Evolutionary conservation across 2,329 filamentous ascomycete genomes (phyloP), one percentile per base, ranked within the genome.

Genomic region (Bipolaris victoriae): DNA sequence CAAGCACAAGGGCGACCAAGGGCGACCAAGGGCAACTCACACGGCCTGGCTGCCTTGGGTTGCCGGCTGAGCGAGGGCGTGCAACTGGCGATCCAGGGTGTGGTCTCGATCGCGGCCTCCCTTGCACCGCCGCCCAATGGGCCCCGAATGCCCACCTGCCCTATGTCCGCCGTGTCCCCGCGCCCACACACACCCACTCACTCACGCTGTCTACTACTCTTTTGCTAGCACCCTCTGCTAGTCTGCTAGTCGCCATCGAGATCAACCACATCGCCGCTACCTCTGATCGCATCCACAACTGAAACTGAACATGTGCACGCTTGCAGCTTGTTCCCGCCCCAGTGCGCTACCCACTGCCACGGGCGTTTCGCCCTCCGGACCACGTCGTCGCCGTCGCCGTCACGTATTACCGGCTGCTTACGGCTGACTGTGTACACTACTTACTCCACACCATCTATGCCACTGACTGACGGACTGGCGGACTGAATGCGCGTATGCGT

Each of bases 31-130:
- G 26, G 26, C 26, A 24, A 15, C 46, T 49, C 44, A n/a, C 54
- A 46, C 26, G 55, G 48, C 55, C 31, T 43, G 48, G 39, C 33
- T 49, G 40, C 40, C 29, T 39, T 31, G 35, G 33, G 24, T 5
- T 29, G 39, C 49, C 24, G 36, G 40, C 40, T 29, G 40, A 31
- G 24, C 9, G 33, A 44, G 18, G 44, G 26, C 26, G 26, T 29
- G 26, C 26, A 29, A 29, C 26, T 29, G 31, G 46, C 57, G 57
- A 60, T 60, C 45, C 20, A 46, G 33, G 33, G 16, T 18, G 26
- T 20, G n/a, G 9, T 47, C 35, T 45, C 57, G 57, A 60, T 60
- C 53, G 39, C 41, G 33, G 44, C 53, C 37, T 37, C 43, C 31
- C 33, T 24, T 39, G 44, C 29, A 41, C 13, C n/a, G 15, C 49